Conservation (phyloP, 2,329 filamentous ascomycete genomes). For the Pseudogymnoascus sp. region DNA sequence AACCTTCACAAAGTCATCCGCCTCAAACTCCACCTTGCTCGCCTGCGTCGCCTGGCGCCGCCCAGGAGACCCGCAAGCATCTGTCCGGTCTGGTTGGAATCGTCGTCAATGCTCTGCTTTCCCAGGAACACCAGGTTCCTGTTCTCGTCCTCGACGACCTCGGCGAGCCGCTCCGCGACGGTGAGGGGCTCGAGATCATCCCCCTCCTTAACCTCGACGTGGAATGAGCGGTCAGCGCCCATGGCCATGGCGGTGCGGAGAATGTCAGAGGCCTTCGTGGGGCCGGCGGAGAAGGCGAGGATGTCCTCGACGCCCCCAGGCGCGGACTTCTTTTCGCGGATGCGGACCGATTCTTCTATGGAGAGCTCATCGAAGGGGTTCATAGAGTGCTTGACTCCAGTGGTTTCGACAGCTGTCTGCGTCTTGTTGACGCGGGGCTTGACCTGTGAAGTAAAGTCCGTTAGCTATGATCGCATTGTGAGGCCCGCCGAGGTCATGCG, state of each 20-base stretch:
- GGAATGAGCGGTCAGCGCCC: conserved; percentile 88
- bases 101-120: conserved; percentile 98
- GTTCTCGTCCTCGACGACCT: conserved; percentile 74
- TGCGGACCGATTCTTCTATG: conserved; percentile 89
- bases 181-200: conserved; percentile 78
- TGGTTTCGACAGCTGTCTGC: conserved; percentile 81
- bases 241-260: conserved; percentile 97
- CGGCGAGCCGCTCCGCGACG: conserved; percentile 84
- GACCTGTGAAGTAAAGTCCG: conserved; percentile 40
- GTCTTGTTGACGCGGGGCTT: conserved; percentile 65
- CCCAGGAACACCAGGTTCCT: conserved; percentile 89
- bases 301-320: conserved; percentile 81
- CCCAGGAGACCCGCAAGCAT: conserved; percentile 91
- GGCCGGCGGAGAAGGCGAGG: conserved; percentile 80
- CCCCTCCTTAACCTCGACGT: conserved; percentile 72
- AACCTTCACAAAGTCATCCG: conserved; percentile 65
- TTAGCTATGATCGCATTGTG: conserved; percentile 1
- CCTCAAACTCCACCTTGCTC: conserved; percentile 69
- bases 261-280: conserved; percentile 78
- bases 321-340: conserved; percentile 77
- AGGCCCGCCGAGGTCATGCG: neutral
- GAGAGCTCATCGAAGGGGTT: conserved; percentile 99
- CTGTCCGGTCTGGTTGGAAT: conserved; percentile 91
- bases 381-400: conserved; percentile 93
- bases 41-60: conserved; percentile 93